A percentile compares a stretch with the other conserved stretches of the same genome.
These are phyloP conservation scores for Fusarium subglutinans DNA, from an alignment of 2,329 filamentous ascomycete genomes.

Conservation along the genomic window DNA sequence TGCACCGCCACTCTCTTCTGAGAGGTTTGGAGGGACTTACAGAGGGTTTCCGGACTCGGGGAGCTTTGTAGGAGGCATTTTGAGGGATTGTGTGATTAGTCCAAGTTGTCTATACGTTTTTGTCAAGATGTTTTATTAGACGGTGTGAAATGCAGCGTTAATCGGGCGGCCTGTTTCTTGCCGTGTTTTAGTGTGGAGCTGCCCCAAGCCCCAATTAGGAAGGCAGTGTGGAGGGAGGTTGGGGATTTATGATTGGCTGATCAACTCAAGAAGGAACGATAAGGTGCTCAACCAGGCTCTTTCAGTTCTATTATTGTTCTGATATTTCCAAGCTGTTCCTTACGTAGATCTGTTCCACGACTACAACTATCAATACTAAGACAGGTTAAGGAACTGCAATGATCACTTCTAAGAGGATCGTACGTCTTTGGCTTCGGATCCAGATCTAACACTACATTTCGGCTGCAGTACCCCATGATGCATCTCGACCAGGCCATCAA, in stretches of 20 bases:
- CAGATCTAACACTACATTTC: constrained; percentile 18
- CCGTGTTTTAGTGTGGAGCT: constrained; percentile 25
- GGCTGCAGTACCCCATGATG: constrained; percentile 25
- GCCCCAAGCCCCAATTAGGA: constrained; percentile 7
- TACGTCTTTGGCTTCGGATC: neutral
- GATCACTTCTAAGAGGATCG: neutral
- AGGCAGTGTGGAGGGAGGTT: constrained; percentile 18
- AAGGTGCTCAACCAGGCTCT: neutral
- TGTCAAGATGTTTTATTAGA: constrained; percentile 8
- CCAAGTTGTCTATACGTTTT: neutral
- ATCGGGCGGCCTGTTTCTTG: constrained; percentile 3
- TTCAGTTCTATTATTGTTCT: neutral
- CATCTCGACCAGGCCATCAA: constrained; percentile 10
- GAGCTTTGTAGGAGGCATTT: constrained; percentile 57
- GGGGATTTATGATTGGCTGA: constrained; percentile 12
- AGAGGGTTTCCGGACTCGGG: constrained; percentile 59
- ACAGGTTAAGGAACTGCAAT: neutral
- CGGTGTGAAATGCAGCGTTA: constrained; percentile 1
- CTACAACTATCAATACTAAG: neutral
- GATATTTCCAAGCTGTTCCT: neutral
- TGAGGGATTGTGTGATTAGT: neutral
- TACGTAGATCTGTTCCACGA: neutral
- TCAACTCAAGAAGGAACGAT: neutral
- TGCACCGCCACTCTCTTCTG: constrained; percentile 22
- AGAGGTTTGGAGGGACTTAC: constrained; percentile 46